Evolutionary conservation across 352 stramenopile species (phyloP).

Genomic region (Phytophthora pseudosyringae): DNA sequence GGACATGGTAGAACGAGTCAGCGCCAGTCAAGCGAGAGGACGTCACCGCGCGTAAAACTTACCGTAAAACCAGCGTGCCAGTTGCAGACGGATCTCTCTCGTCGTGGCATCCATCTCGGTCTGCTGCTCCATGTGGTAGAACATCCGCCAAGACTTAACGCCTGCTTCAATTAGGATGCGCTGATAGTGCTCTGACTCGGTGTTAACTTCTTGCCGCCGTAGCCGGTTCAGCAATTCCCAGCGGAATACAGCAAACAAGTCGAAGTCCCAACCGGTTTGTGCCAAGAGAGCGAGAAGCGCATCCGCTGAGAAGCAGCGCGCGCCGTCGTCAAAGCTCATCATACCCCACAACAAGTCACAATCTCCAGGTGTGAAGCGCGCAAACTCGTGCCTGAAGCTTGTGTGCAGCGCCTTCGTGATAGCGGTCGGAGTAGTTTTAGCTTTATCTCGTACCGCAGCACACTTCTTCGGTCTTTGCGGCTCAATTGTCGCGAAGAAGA

Average conservation of each 20-base stretch:
- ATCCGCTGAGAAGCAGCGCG: slow-evolving; percentile 47
- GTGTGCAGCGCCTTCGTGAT: slow-evolving; percentile 6
- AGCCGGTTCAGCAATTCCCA: slow-evolving; percentile 60
- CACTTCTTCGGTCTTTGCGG: not conserved
- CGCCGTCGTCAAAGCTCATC: slow-evolving; percentile 66
- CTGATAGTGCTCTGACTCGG: slow-evolving; percentile 13
- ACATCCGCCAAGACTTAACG: slow-evolving; percentile 47
- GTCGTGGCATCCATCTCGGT: slow-evolving; percentile 24
- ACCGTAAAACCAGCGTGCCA: slow-evolving; percentile 83
- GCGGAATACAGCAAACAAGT: slow-evolving; percentile 71
- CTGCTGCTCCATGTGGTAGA: slow-evolving; percentile 64
- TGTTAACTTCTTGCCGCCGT: slow-evolving; percentile 16
- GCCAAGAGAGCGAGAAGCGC: slow-evolving; percentile 58
- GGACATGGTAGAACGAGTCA: not conserved
- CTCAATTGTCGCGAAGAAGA: slow-evolving; percentile 53
- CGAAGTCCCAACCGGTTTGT: slow-evolving; percentile 77
- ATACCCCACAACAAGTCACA: slow-evolving; percentile 81
- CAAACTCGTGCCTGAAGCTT: slow-evolving; percentile 52
- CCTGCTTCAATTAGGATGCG: slow-evolving; percentile 42
- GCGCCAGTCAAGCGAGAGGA: not conserved
- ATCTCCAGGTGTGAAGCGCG: slow-evolving; percentile 68
- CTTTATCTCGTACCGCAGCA: not conserved
- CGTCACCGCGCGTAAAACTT: slow-evolving; percentile 11
- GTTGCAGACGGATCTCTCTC: slow-evolving; percentile 42
- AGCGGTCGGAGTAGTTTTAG: not conserved